Base-by-base conservation (phyloP, 1,139 yeast species). In the Saccharomycopsis crataegensis region DNA sequence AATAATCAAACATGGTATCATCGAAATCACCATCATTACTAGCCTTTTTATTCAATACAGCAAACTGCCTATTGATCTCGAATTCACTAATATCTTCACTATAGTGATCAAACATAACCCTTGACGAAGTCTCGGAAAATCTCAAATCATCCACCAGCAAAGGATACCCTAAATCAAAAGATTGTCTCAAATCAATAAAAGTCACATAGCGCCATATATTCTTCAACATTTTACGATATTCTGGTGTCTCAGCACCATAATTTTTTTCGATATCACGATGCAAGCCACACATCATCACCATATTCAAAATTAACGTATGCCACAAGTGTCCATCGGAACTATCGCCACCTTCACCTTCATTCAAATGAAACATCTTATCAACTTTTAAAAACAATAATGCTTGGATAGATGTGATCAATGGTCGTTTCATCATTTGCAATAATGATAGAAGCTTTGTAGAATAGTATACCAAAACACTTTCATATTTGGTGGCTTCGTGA, bases 271-370 rank as follows among this genome's bases (percentile, higher is more conserved):
- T 50, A 34, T 57, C 41, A 11, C 59, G 40, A 37, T 54, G 57
- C n/a, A 57, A 45, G 8, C 59, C 59, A 34, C 57, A 50, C 55
- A 53, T 51, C 16, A 55, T 42, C 2, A 56, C 53, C 57, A 56
- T 56, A 38, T 51, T 49, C 43, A 44, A 48, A 17, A 43, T 34
- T 2, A 57, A 22, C 8, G 50, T 12, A 40, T 38, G 22, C n/a
- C 54, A 16, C 12, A 54, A 43, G 9, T 57, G 55, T 9, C 58
- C 59, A 41, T 56, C 58, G 6, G 57, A 51, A 16, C 48, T 22
- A 44, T 57, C 59, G 22, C 59, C 59, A 14, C 59, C 59, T 43
- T 57, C 59, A 6, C 59, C 59, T 38, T 56, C 58, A 47, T 56
- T 51, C 16, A 49, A 28, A 37, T 57, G 52, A 40, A 48, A 57